Conservation (phyloP, 352 stramenopile genomes). For the Globisporangium okanoganense region DNA sequence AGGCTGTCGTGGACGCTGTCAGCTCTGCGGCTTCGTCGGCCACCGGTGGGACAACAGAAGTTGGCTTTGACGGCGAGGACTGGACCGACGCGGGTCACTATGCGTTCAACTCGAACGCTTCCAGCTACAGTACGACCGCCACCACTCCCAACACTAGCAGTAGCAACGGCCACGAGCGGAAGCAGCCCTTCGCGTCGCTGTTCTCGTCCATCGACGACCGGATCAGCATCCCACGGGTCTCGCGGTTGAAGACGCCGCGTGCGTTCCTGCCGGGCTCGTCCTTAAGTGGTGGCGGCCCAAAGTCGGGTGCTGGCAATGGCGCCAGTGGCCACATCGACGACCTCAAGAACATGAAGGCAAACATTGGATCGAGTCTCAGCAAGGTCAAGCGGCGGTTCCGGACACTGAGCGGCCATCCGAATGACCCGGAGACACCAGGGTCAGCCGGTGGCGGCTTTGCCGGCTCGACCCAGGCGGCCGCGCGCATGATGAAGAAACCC, state of each 20-base stretch:
- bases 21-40: conserved; percentile 39
- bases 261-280: conserved; percentile 26
- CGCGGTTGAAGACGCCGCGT: conserved; percentile 47
- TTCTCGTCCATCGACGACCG: conserved; percentile 63
- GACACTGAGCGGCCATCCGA: conserved; percentile 50
- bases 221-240: conserved; percentile 43
- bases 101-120: conserved; percentile 6
- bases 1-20: conserved; percentile 61
- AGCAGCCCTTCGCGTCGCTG: conserved; percentile 35
- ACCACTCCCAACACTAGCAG: conserved; percentile 15
- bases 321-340: conserved; percentile 51
- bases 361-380: conserved; percentile 71
- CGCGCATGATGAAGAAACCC: conserved; percentile 70
- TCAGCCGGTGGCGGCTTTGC: conserved; percentile 7
- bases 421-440: conserved; percentile 26
- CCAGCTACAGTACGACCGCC: conserved; percentile 13
- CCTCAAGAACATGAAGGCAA: conserved; percentile 69
- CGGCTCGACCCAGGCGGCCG: conserved; percentile 29
- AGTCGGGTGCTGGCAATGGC: conserved; percentile 15
- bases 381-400: conserved; percentile 75
- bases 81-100: conserved; percentile 39
- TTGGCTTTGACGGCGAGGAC: conserved; percentile 49
- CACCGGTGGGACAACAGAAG: conserved; percentile 25
- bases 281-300: not conserved
- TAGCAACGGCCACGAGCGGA: conserved; percentile 27